phyloP scores from a whole-genome alignment of 495 filamentous ascomycete species.

The Penicillium fimorum region DNA sequence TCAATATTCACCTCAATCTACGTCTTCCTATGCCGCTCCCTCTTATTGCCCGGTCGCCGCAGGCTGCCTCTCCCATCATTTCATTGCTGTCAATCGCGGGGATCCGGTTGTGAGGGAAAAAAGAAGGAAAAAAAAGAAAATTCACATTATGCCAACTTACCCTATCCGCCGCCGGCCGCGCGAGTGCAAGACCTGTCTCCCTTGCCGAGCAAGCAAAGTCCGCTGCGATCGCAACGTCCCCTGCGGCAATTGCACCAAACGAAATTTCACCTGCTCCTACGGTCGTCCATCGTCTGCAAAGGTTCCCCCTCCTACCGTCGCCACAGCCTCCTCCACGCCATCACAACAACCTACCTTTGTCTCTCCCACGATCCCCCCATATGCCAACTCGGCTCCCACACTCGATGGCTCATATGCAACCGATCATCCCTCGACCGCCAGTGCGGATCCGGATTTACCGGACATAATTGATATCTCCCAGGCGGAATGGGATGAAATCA shows the following conservation, averaged over 20 bases:
- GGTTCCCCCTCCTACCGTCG: conserved; percentile 10
- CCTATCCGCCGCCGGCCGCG: conserved; percentile 48
- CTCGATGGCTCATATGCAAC: conserved; percentile 16
- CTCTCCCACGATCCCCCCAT: conserved; percentile 14
- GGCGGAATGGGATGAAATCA: conserved; percentile 47
- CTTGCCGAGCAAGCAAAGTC: conserved; percentile 51
- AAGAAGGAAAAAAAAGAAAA: conserved; percentile 8
- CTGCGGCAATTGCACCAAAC: conserved; percentile 71
- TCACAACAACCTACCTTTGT: conserved; percentile 17
- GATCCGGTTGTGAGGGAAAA: conserved; percentile 11
- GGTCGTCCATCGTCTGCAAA: conserved; percentile 55
- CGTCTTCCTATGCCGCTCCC: conserved; percentile 21
- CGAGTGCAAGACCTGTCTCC: conserved; percentile 49
- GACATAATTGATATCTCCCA: conserved; percentile 42
- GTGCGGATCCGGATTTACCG: conserved; percentile 25
- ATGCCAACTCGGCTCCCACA: conserved; percentile 9
- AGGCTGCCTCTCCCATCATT: conserved; percentile 16
- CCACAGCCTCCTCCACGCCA: conserved; percentile 22
- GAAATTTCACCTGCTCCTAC: conserved; percentile 68
- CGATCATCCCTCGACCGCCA: conserved; percentile 17
- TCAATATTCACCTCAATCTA: conserved; percentile 6
- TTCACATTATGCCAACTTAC: conserved; percentile 34
- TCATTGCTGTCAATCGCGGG: conserved; percentile 16
- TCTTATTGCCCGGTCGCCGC: conserved; percentile 18
- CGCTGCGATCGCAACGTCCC: conserved; percentile 73